These are phyloP conservation scores for Calonectria pseudoreteaudii DNA, from an alignment of 2,329 filamentous ascomycete genomes.

Conservation along the genomic window DNA sequence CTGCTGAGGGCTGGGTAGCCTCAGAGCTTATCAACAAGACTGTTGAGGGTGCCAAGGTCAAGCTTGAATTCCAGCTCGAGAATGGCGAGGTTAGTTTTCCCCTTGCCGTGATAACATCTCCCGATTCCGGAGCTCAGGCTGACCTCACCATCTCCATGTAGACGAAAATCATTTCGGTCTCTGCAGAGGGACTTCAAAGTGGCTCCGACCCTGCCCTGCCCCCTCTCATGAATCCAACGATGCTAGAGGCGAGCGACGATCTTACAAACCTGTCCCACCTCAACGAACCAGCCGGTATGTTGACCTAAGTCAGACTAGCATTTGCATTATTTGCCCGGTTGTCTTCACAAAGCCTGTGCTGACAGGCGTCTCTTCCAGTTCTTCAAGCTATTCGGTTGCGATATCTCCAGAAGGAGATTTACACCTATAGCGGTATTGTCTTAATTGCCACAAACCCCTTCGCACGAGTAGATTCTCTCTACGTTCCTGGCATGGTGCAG, in stretches of 20 bases:
- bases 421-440: constrained; percentile 99
- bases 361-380: constrained; percentile 65
- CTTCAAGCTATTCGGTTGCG: constrained; percentile 97
- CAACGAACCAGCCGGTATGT: constrained; percentile 93
- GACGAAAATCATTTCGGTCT: constrained; percentile 85
- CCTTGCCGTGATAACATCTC: not conserved
- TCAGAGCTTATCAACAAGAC: constrained; percentile 92
- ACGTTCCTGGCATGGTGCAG: constrained; percentile 99
- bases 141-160: constrained; percentile 7
- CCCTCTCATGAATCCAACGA: constrained; percentile 96
- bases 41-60: constrained; percentile 86
- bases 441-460: constrained; percentile 99
- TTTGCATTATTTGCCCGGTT: not conserved
- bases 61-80: constrained; percentile 87
- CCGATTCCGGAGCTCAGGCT: not conserved
- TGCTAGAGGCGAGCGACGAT: constrained; percentile 98
- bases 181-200: constrained; percentile 79
- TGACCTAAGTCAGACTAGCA: not conserved
- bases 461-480: constrained; percentile 95
- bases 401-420: constrained; percentile 98
- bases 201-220: constrained; percentile 84
- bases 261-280: constrained; percentile 97
- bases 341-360: constrained; percentile 26
- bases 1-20: constrained; percentile 95
- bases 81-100: constrained; percentile 82